Conservation (phyloP, 169 alveolate species). For the Cryptosporidium sp. region DNA sequence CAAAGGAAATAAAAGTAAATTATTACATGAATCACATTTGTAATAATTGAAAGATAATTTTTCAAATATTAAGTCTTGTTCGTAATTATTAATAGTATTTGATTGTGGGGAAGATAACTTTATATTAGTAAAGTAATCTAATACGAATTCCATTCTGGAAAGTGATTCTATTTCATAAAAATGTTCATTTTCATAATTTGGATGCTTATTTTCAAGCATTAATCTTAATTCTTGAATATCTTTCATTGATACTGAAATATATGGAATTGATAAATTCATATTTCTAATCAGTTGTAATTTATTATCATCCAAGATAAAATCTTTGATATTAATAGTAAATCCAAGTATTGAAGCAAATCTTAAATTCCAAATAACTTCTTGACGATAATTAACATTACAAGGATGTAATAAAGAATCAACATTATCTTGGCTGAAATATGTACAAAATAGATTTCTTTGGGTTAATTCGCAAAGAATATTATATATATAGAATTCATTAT, state of each 20-base stretch:
- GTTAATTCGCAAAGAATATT: slow-evolving; percentile 30
- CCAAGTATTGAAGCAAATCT: slow-evolving; percentile 70
- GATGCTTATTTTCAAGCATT: slow-evolving; percentile 40
- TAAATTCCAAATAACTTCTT: slow-evolving; percentile 64
- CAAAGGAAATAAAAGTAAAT: slow-evolving; percentile 24
- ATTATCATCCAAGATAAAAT: slow-evolving; percentile 40
- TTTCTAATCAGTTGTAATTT: slow-evolving; percentile 16
- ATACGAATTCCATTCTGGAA: slow-evolving; percentile 24
- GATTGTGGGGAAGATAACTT: neutral
- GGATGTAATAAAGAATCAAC: slow-evolving; percentile 71
- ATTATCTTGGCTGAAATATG: slow-evolving; percentile 42
- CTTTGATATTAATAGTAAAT: slow-evolving; percentile 50
- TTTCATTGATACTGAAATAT: neutral
- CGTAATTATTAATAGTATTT: neutral
- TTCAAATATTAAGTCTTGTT: neutral
- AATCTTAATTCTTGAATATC: slow-evolving; percentile 20
- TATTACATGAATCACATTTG: slow-evolving; percentile 42
- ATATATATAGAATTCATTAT: slow-evolving; percentile 49
- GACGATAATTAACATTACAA: slow-evolving; percentile 39
- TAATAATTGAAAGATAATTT: neutral
- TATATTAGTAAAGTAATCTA: slow-evolving; percentile 15
- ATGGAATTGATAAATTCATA: slow-evolving; percentile 41
- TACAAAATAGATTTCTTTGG: slow-evolving; percentile 68
- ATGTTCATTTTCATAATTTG: slow-evolving; percentile 34
- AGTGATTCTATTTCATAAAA: slow-evolving; percentile 20